Percentiles rank a stretch among this genome's conserved stretches.
Conservation (phyloP, 129 eudicot species). For the Tagetes patula region DNA sequence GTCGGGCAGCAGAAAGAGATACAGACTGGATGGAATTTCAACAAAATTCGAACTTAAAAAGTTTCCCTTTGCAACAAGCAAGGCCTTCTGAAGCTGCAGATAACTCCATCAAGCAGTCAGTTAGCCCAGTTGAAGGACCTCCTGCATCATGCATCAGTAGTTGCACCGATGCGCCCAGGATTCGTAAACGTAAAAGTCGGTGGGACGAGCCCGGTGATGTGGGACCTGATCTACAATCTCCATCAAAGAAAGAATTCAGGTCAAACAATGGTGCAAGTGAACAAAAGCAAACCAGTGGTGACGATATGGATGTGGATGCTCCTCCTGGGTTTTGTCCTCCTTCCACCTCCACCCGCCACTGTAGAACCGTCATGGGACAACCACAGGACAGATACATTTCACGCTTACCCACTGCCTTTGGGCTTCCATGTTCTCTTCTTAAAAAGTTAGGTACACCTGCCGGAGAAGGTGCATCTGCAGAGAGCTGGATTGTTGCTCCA, state of each 20-base stretch:
- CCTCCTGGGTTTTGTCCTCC: conserved; percentile 82
- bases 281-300: conserved; percentile 11
- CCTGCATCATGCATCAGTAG: conserved; percentile 38
- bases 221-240: conserved; percentile 20
- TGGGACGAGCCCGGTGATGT: conserved; percentile 68
- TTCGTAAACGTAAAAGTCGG: conserved; percentile 83
- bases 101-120: conserved; percentile 29
- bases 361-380: conserved; percentile 44
- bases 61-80: conserved; percentile 28
- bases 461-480: conserved; percentile 30
- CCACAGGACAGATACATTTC: conserved; percentile 62
- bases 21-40: conserved; percentile 42
- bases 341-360: conserved; percentile 21
- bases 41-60: conserved; percentile 37
- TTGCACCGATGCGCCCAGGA: conserved; percentile 33
- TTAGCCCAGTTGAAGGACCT: conserved; percentile 31
- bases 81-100: conserved; percentile 41
- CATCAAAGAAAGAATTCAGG: conserved; percentile 37
- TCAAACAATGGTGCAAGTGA: conserved; percentile 11
- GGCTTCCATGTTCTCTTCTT: conserved; percentile 56
- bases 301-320: conserved; percentile 40
- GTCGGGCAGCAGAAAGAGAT: conserved; percentile 57
- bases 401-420: conserved; percentile 60
- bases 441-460: conserved; percentile 42
- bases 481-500: conserved; percentile 64